These are phyloP conservation scores for Candida andamanensis DNA, from an alignment of 805 yeast species.

Conservation along the genomic window DNA sequence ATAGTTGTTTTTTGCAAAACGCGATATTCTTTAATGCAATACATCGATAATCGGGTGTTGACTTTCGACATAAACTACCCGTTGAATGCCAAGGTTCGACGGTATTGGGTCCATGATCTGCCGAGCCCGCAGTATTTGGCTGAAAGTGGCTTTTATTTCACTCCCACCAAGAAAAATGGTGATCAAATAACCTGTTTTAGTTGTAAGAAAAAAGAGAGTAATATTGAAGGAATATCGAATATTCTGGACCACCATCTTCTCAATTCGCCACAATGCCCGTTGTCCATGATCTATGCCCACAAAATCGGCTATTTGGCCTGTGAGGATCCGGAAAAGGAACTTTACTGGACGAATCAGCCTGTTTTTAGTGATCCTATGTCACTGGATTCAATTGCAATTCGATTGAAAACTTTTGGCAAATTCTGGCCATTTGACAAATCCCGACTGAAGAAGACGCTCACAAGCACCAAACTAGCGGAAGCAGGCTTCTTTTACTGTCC, in stretches of 20 bases:
- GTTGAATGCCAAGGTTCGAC: slow-evolving; percentile 11
- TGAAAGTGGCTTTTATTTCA: slow-evolving; percentile 55
- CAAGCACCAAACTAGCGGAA: slow-evolving; percentile 30
- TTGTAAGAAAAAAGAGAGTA: slow-evolving; percentile 41
- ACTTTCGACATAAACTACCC: slow-evolving; percentile 16
- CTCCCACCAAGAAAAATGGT: slow-evolving; percentile 41
- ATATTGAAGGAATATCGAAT: slow-evolving; percentile 14
- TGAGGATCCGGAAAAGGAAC: not conserved
- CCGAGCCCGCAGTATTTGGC: slow-evolving; percentile 33
- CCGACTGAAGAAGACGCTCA: not conserved
- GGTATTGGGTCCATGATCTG: slow-evolving; percentile 17
- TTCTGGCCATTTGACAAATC: slow-evolving; percentile 43
- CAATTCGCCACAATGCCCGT: slow-evolving; percentile 16
- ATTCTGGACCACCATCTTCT: slow-evolving; percentile 16
- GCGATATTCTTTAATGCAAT: slow-evolving; percentile 13
- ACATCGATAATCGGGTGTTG: slow-evolving; percentile 15
- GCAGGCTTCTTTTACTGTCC: slow-evolving; percentile 42
- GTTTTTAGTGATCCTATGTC: slow-evolving; percentile 31
- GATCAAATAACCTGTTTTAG: slow-evolving; percentile 56
- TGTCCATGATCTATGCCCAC: slow-evolving; percentile 12
- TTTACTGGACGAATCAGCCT: slow-evolving; percentile 15
- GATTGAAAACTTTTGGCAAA: slow-evolving; percentile 36
- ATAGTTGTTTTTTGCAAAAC: not conserved
- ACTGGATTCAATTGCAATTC: slow-evolving; percentile 21
- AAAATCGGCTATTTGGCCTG: slow-evolving; percentile 8